Percentiles rank a stretch among this genome's conserved stretches.
These are phyloP conservation scores for Cydonia oblonga DNA, from an alignment of 331 rosid genomes.

Conservation along the genomic window DNA sequence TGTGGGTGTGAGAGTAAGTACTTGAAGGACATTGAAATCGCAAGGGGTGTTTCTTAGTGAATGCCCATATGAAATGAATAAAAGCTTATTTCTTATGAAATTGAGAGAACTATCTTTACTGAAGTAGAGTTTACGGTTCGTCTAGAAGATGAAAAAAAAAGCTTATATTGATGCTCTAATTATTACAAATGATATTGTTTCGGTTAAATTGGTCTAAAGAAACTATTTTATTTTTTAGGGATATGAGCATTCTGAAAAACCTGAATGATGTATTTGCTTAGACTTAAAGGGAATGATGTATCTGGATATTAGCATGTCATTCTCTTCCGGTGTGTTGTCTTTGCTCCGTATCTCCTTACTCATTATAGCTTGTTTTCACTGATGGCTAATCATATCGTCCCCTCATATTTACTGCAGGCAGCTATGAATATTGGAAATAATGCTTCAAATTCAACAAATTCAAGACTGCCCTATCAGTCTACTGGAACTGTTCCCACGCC, in stretches of 20 bases:
- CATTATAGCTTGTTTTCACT: not conserved
- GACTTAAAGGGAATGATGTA: not conserved
- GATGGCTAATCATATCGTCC: slow-evolving; percentile 11
- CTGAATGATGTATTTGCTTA: not conserved
- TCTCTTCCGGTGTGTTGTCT: not conserved
- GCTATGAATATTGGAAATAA: slow-evolving; percentile 37
- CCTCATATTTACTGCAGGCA: slow-evolving; percentile 47
- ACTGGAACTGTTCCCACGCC: slow-evolving; percentile 30
- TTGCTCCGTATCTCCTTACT: not conserved
- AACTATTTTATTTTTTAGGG: not conserved
- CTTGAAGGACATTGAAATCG: not conserved
- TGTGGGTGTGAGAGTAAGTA: not conserved
- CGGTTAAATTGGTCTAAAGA: not conserved
- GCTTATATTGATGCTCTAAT: not conserved
- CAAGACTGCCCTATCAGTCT: slow-evolving; percentile 37
- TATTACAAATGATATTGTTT: not conserved
- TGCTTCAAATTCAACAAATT: slow-evolving; percentile 31
- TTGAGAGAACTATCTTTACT: not conserved
- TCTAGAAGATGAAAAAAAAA: no score
- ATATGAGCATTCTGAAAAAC: not conserved
- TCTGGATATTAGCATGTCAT: not conserved
- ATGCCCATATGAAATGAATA: not conserved
- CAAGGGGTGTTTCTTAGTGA: not conserved
- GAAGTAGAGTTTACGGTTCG: not conserved
- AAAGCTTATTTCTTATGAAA: not conserved